These are phyloP conservation scores for Ensete ventricosum DNA, from an alignment of 176 grass and related monocot species.

Conservation along the genomic window DNA sequence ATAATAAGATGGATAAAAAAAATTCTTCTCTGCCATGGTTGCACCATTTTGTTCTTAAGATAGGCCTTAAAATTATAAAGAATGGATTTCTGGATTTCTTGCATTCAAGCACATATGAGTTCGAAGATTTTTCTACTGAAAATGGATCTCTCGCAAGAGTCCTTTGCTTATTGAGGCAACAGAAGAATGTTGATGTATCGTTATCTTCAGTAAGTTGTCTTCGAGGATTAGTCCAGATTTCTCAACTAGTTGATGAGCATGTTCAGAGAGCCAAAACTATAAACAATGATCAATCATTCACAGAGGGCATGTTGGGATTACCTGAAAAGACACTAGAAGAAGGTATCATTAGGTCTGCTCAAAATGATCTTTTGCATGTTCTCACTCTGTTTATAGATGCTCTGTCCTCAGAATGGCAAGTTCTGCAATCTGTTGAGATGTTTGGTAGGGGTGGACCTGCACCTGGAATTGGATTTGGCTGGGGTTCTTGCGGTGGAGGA, in stretches of 20 bases:
- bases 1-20: slow-evolving; percentile 20
- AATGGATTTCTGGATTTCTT: slow-evolving; percentile 55
- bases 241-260: slow-evolving; percentile 46
- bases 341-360: slow-evolving; percentile 65
- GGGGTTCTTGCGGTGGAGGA: slow-evolving; percentile 66
- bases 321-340: slow-evolving; percentile 66
- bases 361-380: slow-evolving; percentile 41
- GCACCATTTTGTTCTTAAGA: slow-evolving; percentile 81
- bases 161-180: slow-evolving; percentile 50
- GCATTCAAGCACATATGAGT: slow-evolving; percentile 7
- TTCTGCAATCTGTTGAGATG: slow-evolving; percentile 53
- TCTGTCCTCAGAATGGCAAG: slow-evolving; percentile 42
- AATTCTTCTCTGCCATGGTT: slow-evolving; percentile 49
- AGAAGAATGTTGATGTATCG: slow-evolving; percentile 35
- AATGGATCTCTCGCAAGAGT: slow-evolving; percentile 35
- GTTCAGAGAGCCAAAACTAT: slow-evolving; percentile 36
- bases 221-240: slow-evolving; percentile 56
- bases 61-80: slow-evolving; percentile 54
- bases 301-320: slow-evolving; percentile 25
- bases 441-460: slow-evolving; percentile 90
- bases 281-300: slow-evolving; percentile 27
- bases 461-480: slow-evolving; percentile 94
- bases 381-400: slow-evolving; percentile 32
- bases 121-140: slow-evolving; percentile 20
- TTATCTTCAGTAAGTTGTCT: slow-evolving; percentile 72